Evolutionary conservation across 257 asterid genomes (phyloP), one percentile per base, ranked within the genome.

Genomic region (Avicennia marina): DNA sequence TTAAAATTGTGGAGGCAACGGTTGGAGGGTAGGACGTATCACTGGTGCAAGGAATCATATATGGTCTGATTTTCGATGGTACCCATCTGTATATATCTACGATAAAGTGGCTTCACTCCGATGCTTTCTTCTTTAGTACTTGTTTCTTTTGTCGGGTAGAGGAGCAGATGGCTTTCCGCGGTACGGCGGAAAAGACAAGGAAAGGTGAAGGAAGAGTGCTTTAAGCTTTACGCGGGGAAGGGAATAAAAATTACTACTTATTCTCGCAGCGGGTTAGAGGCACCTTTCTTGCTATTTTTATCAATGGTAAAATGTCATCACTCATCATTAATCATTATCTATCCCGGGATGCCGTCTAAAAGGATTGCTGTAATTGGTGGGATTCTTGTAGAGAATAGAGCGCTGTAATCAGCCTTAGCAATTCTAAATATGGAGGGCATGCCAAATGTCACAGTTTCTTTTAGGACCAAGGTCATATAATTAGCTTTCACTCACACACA

Each of bases 1-100:
- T 27, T n/a, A 31, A 36, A 24, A 33, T n/a, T 42, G 55, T 39
- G 62, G 74, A 74, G 38, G 78, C 58, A 68, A 75, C 62, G 47
- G 66, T 78, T 76, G 86, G 73, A 74, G 72, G 60, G 31, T 72
- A 66, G 73, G 67, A 70, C 62, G 72, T 62, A 55, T n/a, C 72
- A 73, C 74, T 71, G 67, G 76, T 71, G 75, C 69, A 55, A 58
- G 61, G 70, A 65, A 70, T 70, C 72, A 44, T 33, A 65, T 41
- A 12, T 39, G 6, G 5, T 10, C 50, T 2, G n/a, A 27, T 32
- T 73, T 72, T 78, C 71, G 62, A 71, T 68, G 65, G 64, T 71
- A 60, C 78, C 72, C 22, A 34, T 44, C 32, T 50, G 36, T 56
- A 38, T 24, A 6, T 39, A 20, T 26, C 10, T 18, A 16, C 18